Percentiles rank a stretch among this genome's conserved stretches.
These are phyloP conservation scores for Aureobasidium musti DNA, from an alignment of 2,329 filamentous ascomycete species.

Conservation along the genomic window DNA sequence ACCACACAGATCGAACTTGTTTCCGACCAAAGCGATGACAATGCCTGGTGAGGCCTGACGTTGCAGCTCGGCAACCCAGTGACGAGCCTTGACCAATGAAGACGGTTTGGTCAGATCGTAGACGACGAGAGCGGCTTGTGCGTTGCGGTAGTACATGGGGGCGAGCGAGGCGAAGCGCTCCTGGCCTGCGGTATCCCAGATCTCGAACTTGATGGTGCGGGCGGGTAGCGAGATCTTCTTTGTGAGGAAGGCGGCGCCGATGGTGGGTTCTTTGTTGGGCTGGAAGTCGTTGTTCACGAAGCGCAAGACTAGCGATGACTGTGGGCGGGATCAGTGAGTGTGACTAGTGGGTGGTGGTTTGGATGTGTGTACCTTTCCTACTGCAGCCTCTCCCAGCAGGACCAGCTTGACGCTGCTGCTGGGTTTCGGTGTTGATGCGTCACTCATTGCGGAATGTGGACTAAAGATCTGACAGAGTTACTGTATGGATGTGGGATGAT, in stretches of 20 bases:
- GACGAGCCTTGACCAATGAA: slow-evolving; percentile 93
- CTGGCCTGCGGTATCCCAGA: slow-evolving; percentile 98
- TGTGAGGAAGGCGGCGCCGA: slow-evolving; percentile 96
- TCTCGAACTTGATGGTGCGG: slow-evolving; percentile 70
- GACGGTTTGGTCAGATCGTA: slow-evolving; percentile 98
- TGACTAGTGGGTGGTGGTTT: slow-evolving; percentile 28
- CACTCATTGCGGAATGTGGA: slow-evolving; percentile 16
- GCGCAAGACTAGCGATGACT: slow-evolving; percentile 96
- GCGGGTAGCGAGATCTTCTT: slow-evolving; percentile 97
- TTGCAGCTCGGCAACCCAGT: slow-evolving; percentile 98
- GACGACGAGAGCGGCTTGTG: slow-evolving; percentile 93
- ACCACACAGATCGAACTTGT: slow-evolving; percentile 84
- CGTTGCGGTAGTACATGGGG: slow-evolving; percentile 99
- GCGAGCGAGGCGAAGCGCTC: slow-evolving; percentile 95
- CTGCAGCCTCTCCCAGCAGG: slow-evolving; percentile 92
- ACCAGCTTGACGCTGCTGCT: slow-evolving; percentile 99
- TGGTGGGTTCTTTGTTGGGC: slow-evolving; percentile 99
- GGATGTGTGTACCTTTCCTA: slow-evolving; percentile 76
- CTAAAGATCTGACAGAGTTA: neutral
- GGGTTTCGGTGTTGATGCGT: slow-evolving; percentile 72
- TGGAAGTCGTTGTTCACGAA: slow-evolving; percentile 99
- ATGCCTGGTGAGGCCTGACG: slow-evolving; percentile 94
- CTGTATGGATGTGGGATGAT: neutral
- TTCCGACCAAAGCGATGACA: slow-evolving; percentile 94
- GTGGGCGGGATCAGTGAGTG: slow-evolving; percentile 33